Percentiles rank a stretch among this genome's conserved stretches.
Evolutionary conservation across 1,284 basidiomycete genomes (phyloP).

Genomic region (Malassezia dermatis): DNA sequence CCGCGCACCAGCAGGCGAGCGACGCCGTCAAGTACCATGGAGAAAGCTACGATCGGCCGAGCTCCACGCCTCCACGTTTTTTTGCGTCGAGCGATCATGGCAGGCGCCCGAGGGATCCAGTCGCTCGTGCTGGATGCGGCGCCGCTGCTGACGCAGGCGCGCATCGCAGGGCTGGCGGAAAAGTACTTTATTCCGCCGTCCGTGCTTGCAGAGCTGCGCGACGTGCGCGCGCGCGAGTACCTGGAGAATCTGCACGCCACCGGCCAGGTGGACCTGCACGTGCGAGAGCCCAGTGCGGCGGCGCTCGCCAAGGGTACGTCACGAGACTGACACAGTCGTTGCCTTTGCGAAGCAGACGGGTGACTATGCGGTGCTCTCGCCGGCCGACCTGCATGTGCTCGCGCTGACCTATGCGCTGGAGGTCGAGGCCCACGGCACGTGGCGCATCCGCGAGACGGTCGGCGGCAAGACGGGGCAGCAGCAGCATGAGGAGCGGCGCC

Average conservation of each 20-base stretch:
- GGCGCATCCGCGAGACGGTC: constrained; percentile 52
- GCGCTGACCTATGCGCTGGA: constrained; percentile 76
- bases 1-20: not conserved
- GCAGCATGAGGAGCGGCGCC: constrained; percentile 18
- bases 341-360: constrained; percentile 90
- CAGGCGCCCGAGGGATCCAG: constrained; percentile 24
- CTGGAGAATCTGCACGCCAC: constrained; percentile 32
- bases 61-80: constrained; percentile 2
- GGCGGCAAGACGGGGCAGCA: constrained; percentile 45
- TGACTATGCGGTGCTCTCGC: constrained; percentile 84
- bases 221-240: constrained; percentile 36
- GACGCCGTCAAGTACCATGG: not conserved
- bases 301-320: constrained; percentile 20
- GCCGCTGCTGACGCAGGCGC: constrained; percentile 38
- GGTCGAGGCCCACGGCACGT: constrained; percentile 53
- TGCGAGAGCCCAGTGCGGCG: constrained; percentile 36
- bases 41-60: constrained; percentile 2
- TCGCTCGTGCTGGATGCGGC: constrained; percentile 42
- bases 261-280: constrained; percentile 31
- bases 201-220: constrained; percentile 43
- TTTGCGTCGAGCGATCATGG: constrained; percentile 1
- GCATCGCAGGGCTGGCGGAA: constrained; percentile 32
- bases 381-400: constrained; percentile 79
- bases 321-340: constrained; percentile 56
- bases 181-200: constrained; percentile 39